Percentiles rank a stretch among this genome's conserved stretches.
phyloP scores from a whole-genome alignment of 106 monocot species.

The Dendrobium nobile region DNA sequence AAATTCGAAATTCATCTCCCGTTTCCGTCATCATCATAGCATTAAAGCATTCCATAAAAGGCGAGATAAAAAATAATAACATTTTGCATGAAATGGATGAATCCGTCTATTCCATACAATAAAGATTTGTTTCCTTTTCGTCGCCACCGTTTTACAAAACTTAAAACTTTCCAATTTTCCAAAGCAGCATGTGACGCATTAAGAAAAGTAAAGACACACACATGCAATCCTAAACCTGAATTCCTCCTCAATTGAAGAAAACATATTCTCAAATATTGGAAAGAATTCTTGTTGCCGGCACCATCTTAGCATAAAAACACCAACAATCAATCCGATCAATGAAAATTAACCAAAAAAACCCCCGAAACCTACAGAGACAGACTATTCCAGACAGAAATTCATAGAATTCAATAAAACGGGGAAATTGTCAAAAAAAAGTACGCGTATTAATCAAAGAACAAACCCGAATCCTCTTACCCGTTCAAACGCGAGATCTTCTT shows the following conservation, averaged over 20 bases:
- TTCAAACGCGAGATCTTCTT: slow-evolving; percentile 44
- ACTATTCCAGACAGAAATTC: background rate
- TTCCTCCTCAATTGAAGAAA: background rate
- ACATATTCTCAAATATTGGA: background rate
- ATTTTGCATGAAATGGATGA: too few species aligned
- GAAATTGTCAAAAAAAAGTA: background rate
- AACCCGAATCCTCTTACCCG: slow-evolving; percentile 22
- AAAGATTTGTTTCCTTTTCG: too few species aligned
- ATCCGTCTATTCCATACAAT: too few species aligned
- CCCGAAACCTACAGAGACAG: background rate
- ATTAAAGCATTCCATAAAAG: background rate
- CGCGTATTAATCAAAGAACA: background rate
- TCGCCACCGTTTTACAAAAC: too few species aligned
- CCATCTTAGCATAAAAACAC: background rate
- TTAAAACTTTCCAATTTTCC: background rate
- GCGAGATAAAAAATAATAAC: background rate
- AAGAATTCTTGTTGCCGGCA: background rate
- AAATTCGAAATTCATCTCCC: background rate
- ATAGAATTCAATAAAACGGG: background rate
- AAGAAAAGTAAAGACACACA: too few species aligned
- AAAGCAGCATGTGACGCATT: background rate
- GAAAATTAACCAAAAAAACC: too few species aligned
- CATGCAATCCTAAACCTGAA: background rate
- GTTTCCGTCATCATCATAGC: background rate
- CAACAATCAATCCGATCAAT: background rate